Percentiles rank a stretch among this genome's conserved stretches.
Conservation (phyloP, 768 basidiomycete species). For the Mycena capillaripes region DNA sequence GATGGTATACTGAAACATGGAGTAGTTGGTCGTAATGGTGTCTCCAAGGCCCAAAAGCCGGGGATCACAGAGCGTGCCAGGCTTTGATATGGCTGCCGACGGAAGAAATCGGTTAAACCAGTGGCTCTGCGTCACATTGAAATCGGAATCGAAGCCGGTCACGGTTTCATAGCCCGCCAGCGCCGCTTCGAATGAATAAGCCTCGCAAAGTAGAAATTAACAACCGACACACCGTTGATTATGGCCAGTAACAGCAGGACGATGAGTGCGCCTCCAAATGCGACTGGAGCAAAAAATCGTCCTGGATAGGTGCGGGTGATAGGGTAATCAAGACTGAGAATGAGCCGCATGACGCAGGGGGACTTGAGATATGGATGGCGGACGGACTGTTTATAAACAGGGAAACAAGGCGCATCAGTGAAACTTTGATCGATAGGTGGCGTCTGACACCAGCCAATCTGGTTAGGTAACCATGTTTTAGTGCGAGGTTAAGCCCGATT, state of each 20-base stretch:
- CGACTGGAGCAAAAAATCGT: not conserved
- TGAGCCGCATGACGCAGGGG: not conserved
- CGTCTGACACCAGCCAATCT: too few relatives aligned
- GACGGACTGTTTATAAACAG: too few relatives aligned
- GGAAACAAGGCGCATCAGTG: too few relatives aligned
- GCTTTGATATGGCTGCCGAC: conserved; percentile 27
- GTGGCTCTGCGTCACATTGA: conserved; percentile 40
- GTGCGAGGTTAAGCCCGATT: too few relatives aligned
- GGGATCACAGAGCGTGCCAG: conserved; percentile 44
- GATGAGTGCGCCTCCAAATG: conserved; percentile 27
- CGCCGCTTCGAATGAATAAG: conserved; percentile 33
- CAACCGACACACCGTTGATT: conserved; percentile 35
- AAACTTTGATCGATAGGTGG: too few relatives aligned
- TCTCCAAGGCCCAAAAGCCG: conserved; percentile 45
- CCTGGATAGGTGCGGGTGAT: conserved; percentile 18
- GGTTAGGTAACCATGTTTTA: too few relatives aligned
- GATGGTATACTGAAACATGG: conserved; percentile 43
- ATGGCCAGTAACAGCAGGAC: conserved; percentile 34
- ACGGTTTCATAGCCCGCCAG: conserved; percentile 45
- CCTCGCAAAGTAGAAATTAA: not conserved
- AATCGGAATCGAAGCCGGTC: conserved; percentile 41
- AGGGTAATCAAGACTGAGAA: conserved; percentile 8
- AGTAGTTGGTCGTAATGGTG: conserved; percentile 43
- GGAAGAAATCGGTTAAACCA: conserved; percentile 45
- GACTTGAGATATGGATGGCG: too few relatives aligned